Conservation (phyloP, 2,329 filamentous ascomycete genomes). For the Cytospora mali region DNA sequence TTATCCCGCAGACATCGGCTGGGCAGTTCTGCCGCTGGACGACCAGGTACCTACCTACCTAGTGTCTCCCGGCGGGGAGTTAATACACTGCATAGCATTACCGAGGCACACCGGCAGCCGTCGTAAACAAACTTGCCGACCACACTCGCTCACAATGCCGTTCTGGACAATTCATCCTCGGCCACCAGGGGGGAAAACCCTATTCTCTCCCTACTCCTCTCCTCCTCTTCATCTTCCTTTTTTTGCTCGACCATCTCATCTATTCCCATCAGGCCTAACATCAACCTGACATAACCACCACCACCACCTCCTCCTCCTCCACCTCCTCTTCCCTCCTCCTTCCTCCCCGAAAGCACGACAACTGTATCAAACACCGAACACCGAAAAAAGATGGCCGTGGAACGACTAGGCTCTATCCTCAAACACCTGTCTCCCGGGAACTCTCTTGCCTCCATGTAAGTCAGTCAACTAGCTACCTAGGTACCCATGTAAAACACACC, state of each 20-base stretch:
- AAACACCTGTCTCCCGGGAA: slow-evolving; percentile 80
- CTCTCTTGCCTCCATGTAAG: slow-evolving; percentile 77
- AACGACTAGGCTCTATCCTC: slow-evolving; percentile 85
- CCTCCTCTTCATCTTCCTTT: neutral
- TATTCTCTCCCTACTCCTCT: neutral
- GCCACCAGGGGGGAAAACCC: neutral
- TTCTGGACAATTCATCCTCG: slow-evolving; percentile 2
- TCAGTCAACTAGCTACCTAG: slow-evolving; percentile 12
- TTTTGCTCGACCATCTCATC: no score
- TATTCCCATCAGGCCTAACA: neutral
- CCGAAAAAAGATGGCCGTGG: slow-evolving; percentile 67
- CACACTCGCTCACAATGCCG: slow-evolving; percentile 11
- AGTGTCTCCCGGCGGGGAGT: neutral
- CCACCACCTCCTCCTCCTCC: no score
- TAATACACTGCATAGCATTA: neutral
- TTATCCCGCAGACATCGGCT: no score
- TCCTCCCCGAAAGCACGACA: neutral
- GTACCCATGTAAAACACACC: no score
- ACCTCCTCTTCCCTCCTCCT: no score
- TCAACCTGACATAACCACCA: neutral
- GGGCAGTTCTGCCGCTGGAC: no score
- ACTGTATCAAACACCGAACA: neutral
- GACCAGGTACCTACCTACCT: neutral
- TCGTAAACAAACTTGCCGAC: slow-evolving; percentile 15
- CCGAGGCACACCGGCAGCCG: slow-evolving; percentile 19